Evolutionary conservation across 2,329 filamentous ascomycete genomes (phyloP).

Genomic region (Curvularia hawaiiensis): DNA sequence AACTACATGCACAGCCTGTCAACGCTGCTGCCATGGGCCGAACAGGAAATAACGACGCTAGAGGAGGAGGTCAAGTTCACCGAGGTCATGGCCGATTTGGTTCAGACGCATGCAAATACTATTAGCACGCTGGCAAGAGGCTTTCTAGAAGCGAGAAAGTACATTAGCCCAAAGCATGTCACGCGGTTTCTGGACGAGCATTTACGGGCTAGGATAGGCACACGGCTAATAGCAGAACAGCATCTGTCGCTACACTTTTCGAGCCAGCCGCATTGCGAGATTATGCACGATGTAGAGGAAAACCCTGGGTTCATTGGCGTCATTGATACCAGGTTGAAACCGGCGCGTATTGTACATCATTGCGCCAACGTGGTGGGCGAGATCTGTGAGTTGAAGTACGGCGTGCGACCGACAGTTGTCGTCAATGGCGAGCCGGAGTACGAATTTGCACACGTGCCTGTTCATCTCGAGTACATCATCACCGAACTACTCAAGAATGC

Average conservation of each 20-base stretch:
- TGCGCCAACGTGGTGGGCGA: slow-evolving; percentile 93
- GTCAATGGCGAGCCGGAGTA: slow-evolving; percentile 87
- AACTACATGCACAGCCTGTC: slow-evolving; percentile 95
- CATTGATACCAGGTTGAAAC: slow-evolving; percentile 87
- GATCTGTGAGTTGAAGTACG: slow-evolving; percentile 96
- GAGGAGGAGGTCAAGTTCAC: slow-evolving; percentile 93
- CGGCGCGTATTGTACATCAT: slow-evolving; percentile 77
- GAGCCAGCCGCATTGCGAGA: slow-evolving; percentile 71
- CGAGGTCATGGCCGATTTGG: slow-evolving; percentile 91
- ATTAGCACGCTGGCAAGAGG: slow-evolving; percentile 91
- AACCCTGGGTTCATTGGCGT: slow-evolving; percentile 80
- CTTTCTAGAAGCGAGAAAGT: slow-evolving; percentile 90
- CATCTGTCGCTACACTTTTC: slow-evolving; percentile 88
- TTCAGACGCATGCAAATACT: slow-evolving; percentile 91
- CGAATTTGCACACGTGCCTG: slow-evolving; percentile 91
- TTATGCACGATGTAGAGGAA: slow-evolving; percentile 51
- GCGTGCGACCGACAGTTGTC: slow-evolving; percentile 77
- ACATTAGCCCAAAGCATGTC: slow-evolving; percentile 82
- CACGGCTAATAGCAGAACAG: slow-evolving; percentile 91
- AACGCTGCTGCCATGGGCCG: slow-evolving; percentile 83
- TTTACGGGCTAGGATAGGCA: slow-evolving; percentile 90
- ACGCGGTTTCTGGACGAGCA: slow-evolving; percentile 93
- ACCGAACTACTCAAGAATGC: slow-evolving; percentile 97
- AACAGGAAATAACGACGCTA: slow-evolving; percentile 72
- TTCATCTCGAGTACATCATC: slow-evolving; percentile 96